Conservation (phyloP, 2,329 filamentous ascomycete genomes). For the Pseudogymnoascus sp. region DNA sequence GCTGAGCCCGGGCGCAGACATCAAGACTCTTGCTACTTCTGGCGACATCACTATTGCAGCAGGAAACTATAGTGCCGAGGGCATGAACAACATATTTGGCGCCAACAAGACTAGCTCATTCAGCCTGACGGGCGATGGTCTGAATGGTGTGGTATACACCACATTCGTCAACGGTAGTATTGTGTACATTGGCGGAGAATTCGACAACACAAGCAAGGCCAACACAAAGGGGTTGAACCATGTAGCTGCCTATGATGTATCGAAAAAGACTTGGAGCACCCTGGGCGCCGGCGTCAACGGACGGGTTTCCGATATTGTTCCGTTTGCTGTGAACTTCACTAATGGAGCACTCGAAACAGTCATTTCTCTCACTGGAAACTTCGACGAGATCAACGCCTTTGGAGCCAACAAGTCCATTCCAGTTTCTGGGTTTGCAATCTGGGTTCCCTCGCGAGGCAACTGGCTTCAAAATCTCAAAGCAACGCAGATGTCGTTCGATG, state of each 20-base stretch:
- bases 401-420: conserved; percentile 50
- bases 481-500: conserved; percentile 57
- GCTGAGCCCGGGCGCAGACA: conserved; percentile 57
- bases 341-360: conserved; percentile 59
- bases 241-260: conserved; percentile 66
- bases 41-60: conserved; percentile 64
- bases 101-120: conserved; percentile 56
- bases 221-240: conserved; percentile 59
- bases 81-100: conserved; percentile 67
- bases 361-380: conserved; percentile 72
- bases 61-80: conserved; percentile 69
- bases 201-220: conserved; percentile 62
- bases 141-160: conserved; percentile 70
- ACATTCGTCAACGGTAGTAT: conserved; percentile 56
- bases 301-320: conserved; percentile 63
- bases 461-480: conserved; percentile 77
- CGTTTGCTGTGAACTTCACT: conserved; percentile 72
- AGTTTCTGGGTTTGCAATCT: conserved; percentile 75
- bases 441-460: conserved; percentile 76
- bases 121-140: conserved; percentile 58
- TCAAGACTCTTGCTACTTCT: conserved; percentile 59
- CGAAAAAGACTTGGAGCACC: conserved; percentile 62
- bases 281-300: conserved; percentile 84
- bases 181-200: conserved; percentile 78
- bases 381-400: conserved; percentile 64